Conservation (phyloP, 2,329 filamentous ascomycete species). For the Pseudogymnoascus sp. region DNA sequence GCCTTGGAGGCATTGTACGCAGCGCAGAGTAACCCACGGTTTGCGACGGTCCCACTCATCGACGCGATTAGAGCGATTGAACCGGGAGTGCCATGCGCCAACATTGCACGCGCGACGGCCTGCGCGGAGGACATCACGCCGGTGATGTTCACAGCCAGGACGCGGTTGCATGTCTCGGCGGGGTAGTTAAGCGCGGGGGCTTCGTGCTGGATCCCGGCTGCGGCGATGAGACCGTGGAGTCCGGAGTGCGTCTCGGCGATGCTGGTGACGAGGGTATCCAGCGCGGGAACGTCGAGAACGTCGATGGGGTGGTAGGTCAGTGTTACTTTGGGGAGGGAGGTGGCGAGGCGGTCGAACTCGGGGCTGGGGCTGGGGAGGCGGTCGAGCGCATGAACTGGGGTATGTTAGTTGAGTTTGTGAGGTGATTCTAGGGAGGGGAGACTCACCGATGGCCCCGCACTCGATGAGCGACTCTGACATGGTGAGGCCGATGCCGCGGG, state of each 20-base stretch:
- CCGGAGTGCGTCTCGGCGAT: conserved; percentile 64
- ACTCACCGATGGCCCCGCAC: background rate
- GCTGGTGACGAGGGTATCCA: conserved; percentile 57
- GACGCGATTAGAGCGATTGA: conserved; percentile 61
- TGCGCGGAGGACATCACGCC: conserved; percentile 80
- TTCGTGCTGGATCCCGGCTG: conserved; percentile 70
- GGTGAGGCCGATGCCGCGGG: conserved; percentile 63
- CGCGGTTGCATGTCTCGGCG: conserved; percentile 63
- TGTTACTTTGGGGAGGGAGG: conserved; percentile 42
- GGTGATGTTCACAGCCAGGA: conserved; percentile 80
- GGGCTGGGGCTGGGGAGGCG: background rate
- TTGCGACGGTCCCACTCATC: conserved; percentile 62
- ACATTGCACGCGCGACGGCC: conserved; percentile 73
- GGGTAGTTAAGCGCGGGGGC: conserved; percentile 73
- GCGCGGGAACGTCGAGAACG: conserved; percentile 59
- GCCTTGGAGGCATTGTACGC: conserved; percentile 73
- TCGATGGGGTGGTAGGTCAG: conserved; percentile 63
- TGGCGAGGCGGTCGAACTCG: conserved; percentile 41
- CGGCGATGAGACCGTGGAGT: conserved; percentile 68
- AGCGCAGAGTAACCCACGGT: conserved; percentile 58
- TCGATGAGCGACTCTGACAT: background rate
- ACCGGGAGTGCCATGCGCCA: conserved; percentile 49
- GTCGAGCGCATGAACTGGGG: background rate
- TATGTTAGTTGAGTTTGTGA: background rate
- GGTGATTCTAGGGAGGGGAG: no score